Evolutionary conservation across 2,329 filamentous ascomycete species (phyloP).

Genomic region (Colletotrichum eremochloae): DNA sequence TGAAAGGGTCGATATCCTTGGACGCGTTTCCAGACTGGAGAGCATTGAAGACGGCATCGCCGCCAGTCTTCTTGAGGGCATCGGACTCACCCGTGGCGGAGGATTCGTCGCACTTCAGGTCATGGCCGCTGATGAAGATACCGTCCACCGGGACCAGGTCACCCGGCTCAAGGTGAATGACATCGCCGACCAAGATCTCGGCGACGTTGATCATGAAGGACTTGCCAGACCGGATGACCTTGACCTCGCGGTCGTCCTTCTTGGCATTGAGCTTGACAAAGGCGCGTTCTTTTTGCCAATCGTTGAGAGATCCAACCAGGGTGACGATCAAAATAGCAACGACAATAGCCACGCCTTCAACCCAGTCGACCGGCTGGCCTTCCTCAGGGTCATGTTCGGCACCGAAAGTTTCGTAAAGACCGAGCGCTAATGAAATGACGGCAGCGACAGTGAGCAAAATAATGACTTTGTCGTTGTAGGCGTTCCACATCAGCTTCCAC

Average conservation of each 20-base stretch:
- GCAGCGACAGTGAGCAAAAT: constrained; percentile 76
- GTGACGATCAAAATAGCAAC: constrained; percentile 76
- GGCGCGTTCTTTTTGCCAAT: constrained; percentile 77
- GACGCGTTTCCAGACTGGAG: constrained; percentile 61
- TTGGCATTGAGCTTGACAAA: constrained; percentile 73
- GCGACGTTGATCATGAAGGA: constrained; percentile 73
- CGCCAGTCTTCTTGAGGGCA: constrained; percentile 75
- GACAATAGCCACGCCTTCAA: constrained; percentile 76
- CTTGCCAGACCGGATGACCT: constrained; percentile 76
- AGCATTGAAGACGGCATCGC: constrained; percentile 68
- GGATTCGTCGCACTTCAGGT: constrained; percentile 76
- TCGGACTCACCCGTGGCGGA: constrained; percentile 82
- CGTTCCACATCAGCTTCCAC: constrained; percentile 73
- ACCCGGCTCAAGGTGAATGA: constrained; percentile 77
- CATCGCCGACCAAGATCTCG: constrained; percentile 77
- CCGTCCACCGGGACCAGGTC: constrained; percentile 80
- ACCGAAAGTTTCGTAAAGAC: constrained; percentile 75
- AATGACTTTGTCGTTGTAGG: constrained; percentile 77
- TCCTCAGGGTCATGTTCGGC: constrained; percentile 57
- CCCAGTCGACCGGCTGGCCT: constrained; percentile 69
- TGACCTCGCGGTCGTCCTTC: constrained; percentile 75
- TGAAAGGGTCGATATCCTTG: constrained; percentile 74
- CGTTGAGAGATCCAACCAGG: constrained; percentile 72
- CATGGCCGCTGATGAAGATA: constrained; percentile 70
- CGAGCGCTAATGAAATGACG: constrained; percentile 74